These are phyloP conservation scores for Neoboletus subvelutipes DNA, from an alignment of 768 basidiomycete species.

Conservation along the genomic window DNA sequence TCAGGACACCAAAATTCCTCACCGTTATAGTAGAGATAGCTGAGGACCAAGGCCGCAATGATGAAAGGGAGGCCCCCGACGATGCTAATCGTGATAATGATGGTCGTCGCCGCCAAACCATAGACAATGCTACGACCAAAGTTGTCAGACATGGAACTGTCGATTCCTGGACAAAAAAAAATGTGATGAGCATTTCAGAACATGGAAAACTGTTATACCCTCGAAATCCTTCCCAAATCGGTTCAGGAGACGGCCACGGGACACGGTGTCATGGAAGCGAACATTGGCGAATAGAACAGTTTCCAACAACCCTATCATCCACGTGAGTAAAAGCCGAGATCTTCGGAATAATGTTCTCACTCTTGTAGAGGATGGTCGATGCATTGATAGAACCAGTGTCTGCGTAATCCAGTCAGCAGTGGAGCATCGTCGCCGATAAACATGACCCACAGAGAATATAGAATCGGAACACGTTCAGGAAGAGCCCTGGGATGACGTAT, in stretches of 20 bases:
- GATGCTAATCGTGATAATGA: slow-evolving; percentile 68
- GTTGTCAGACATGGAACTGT: slow-evolving; percentile 80
- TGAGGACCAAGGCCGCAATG: slow-evolving; percentile 53
- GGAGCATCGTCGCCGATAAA: not conserved
- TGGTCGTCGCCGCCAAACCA: slow-evolving; percentile 66
- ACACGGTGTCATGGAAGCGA: slow-evolving; percentile 91
- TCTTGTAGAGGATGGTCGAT: slow-evolving; percentile 72
- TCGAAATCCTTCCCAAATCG: slow-evolving; percentile 92
- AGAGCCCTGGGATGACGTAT: slow-evolving; percentile 41
- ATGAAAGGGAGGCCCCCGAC: slow-evolving; percentile 81
- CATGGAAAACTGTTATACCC: slow-evolving; percentile 32
- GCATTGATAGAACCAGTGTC: slow-evolving; percentile 82
- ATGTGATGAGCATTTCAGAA: slow-evolving; percentile 7
- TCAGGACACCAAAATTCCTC: slow-evolving; percentile 16
- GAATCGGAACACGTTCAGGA: slow-evolving; percentile 61
- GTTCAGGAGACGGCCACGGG: slow-evolving; percentile 79
- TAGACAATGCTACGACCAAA: slow-evolving; percentile 79
- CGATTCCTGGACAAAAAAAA: slow-evolving; percentile 53
- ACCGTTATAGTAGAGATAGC: slow-evolving; percentile 72
- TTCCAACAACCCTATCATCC: slow-evolving; percentile 56
- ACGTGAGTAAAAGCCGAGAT: slow-evolving; percentile 14
- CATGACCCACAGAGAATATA: slow-evolving; percentile 63
- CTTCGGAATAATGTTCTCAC: slow-evolving; percentile 31
- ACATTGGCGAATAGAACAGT: slow-evolving; percentile 84
- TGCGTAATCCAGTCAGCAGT: slow-evolving; percentile 18